Percentiles rank a stretch among this genome's conserved stretches.
Conservation (phyloP, 2,329 filamentous ascomycete species). For the Biscogniauxia sp. region DNA sequence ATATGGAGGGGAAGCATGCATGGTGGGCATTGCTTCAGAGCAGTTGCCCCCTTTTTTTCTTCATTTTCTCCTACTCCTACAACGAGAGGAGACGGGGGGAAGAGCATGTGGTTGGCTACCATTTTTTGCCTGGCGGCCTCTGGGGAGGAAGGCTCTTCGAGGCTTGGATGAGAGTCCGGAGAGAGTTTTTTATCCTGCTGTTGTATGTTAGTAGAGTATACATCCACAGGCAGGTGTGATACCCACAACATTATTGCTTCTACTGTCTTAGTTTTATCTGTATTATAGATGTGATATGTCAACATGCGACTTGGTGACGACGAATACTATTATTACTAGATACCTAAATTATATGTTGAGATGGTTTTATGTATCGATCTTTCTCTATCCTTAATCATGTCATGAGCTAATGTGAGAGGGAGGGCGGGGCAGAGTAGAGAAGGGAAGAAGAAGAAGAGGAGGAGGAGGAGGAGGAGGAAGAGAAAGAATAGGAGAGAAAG, state of each 20-base stretch:
- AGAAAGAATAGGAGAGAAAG: too few species aligned
- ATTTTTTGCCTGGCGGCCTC: neutral
- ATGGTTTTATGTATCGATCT: too few species aligned
- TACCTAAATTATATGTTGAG: too few species aligned
- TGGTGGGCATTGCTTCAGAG: neutral
- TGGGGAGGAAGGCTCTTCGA: neutral
- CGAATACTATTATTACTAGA: too few species aligned
- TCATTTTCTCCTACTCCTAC: too few species aligned
- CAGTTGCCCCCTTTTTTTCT: neutral
- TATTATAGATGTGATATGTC: too few species aligned
- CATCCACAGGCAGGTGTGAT: slow-evolving; percentile 1
- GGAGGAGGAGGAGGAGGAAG: too few species aligned
- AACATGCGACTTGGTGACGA: too few species aligned
- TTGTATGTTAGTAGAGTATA: neutral
- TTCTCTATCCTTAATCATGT: too few species aligned
- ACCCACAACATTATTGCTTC: neutral
- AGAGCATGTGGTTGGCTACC: neutral
- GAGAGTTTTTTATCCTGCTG: neutral
- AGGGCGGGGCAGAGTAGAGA: too few species aligned
- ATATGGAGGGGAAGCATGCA: neutral
- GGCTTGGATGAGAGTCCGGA: neutral
- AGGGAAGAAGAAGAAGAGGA: too few species aligned
- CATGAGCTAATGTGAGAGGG: too few species aligned
- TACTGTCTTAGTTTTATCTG: neutral
- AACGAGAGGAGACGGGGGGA: neutral